Conservation (phyloP, 495 filamentous ascomycete genomes). For the Sporormia fimetaria region DNA sequence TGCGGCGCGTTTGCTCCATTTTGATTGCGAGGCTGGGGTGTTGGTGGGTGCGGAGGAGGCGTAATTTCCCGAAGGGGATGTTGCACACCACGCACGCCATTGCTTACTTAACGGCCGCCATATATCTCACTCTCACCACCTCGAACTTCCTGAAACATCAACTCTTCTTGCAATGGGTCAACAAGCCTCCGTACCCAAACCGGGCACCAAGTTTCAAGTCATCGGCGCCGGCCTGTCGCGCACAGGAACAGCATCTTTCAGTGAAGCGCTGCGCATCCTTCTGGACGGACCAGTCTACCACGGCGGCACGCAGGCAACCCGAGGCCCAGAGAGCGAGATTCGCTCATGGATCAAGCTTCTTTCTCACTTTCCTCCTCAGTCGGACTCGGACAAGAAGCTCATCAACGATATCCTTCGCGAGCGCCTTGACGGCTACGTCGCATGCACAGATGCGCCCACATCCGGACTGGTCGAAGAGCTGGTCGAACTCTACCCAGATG, state of each 20-base stretch:
- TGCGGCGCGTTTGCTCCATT: no score
- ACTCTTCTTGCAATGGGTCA: no score
- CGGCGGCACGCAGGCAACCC: conserved; percentile 9
- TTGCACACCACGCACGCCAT: no score
- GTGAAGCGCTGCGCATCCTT: conserved; percentile 15
- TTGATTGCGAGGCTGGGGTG: no score
- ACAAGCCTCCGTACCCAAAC: conserved; percentile 9
- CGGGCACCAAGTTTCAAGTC: conserved; percentile 14
- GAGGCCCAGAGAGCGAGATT: conserved; percentile 2
- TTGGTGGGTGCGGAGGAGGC: no score
- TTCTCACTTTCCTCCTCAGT: background rate
- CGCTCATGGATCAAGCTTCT: conserved; percentile 7
- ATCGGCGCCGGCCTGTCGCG: conserved; percentile 16
- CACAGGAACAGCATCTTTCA: conserved; percentile 17
- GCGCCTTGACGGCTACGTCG: conserved; percentile 10
- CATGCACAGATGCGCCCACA: conserved; percentile 9
- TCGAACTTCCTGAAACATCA: no score
- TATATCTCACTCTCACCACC: no score
- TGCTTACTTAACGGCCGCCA: no score
- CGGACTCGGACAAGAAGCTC: background rate
- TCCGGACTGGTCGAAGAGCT: conserved; percentile 2
- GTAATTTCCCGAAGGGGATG: no score
- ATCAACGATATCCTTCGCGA: background rate
- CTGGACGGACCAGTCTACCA: conserved; percentile 16
- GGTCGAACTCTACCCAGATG: conserved; percentile 8